Percentiles rank a stretch among this genome's conserved stretches.
phyloP scores from a whole-genome alignment of 2,329 filamentous ascomycete species.

The Sclerotiophoma versabilis region DNA sequence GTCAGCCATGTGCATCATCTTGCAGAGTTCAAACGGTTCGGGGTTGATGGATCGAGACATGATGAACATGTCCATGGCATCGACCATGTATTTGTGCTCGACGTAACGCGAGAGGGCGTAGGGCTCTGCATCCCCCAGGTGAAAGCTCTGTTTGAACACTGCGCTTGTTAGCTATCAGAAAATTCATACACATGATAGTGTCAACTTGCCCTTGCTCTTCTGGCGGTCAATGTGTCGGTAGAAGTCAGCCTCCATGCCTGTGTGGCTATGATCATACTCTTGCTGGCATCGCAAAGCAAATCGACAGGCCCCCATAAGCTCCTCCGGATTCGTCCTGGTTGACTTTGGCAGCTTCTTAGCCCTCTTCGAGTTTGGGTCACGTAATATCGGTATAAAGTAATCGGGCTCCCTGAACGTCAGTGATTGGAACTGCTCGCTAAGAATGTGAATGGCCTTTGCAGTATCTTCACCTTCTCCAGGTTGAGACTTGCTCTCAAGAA shows the following conservation, averaged over 20 bases:
- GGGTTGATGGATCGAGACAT: slow-evolving; percentile 23
- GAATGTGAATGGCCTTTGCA: slow-evolving; percentile 14
- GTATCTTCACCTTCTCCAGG: slow-evolving; percentile 17
- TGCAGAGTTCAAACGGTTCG: slow-evolving; percentile 32
- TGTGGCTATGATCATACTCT: slow-evolving; percentile 14
- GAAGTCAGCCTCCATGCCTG: slow-evolving; percentile 34
- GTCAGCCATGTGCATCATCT: slow-evolving; percentile 27
- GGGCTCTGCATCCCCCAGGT: slow-evolving; percentile 54
- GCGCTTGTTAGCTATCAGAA: not conserved
- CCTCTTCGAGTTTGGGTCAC: slow-evolving; percentile 7
- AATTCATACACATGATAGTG: not conserved
- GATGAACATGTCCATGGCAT: slow-evolving; percentile 33
- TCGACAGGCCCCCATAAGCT: slow-evolving; percentile 26
- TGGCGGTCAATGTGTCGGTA: slow-evolving; percentile 43
- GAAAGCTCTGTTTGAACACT: slow-evolving; percentile 56
- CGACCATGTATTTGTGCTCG: slow-evolving; percentile 49
- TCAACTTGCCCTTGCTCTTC: slow-evolving; percentile 42
- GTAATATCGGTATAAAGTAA: slow-evolving; percentile 25
- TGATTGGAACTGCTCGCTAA: slow-evolving; percentile 18
- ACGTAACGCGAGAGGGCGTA: slow-evolving; percentile 49
- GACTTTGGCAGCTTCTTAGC: slow-evolving; percentile 16
- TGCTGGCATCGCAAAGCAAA: slow-evolving; percentile 22
- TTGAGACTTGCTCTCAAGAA: not conserved
- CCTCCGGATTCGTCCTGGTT: slow-evolving; percentile 17
- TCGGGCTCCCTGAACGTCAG: slow-evolving; percentile 5